Evolutionary conservation across 2,329 filamentous ascomycete genomes (phyloP).

Genomic region (Aureobasidium sp.): DNA sequence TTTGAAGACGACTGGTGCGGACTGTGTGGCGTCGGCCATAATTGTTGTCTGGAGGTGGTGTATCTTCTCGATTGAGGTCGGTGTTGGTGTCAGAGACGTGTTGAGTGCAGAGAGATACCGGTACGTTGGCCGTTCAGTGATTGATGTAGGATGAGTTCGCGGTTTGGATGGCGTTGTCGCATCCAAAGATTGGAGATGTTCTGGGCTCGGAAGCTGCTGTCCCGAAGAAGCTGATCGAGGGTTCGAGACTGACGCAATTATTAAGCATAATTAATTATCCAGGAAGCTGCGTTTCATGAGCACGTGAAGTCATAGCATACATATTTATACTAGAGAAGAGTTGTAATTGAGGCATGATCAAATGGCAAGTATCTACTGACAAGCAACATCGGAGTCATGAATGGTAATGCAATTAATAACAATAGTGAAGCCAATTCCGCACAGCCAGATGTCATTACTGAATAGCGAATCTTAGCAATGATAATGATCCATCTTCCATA

Average conservation of each 20-base stretch:
- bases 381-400: background rate
- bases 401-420: background rate
- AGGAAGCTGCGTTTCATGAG: background rate
- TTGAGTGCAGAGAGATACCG: background rate
- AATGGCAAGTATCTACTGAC: background rate
- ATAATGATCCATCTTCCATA: background rate
- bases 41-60: background rate
- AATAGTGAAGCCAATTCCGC: background rate
- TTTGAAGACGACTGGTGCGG: conserved; percentile 60
- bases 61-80: background rate
- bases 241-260: conserved; percentile 1
- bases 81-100: background rate
- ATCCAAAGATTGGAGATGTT: background rate
- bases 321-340: background rate
- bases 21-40: conserved; percentile 22
- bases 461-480: background rate
- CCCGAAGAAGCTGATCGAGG: background rate
- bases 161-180: background rate
- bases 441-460: background rate
- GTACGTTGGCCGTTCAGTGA: too few relatives aligned
- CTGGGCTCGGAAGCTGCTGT: background rate
- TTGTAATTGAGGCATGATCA: background rate
- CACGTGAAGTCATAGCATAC: background rate
- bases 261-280: background rate
- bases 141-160: background rate